These are phyloP conservation scores for Pulveroboletus frians DNA, from an alignment of 768 basidiomycete genomes.

Conservation along the genomic window DNA sequence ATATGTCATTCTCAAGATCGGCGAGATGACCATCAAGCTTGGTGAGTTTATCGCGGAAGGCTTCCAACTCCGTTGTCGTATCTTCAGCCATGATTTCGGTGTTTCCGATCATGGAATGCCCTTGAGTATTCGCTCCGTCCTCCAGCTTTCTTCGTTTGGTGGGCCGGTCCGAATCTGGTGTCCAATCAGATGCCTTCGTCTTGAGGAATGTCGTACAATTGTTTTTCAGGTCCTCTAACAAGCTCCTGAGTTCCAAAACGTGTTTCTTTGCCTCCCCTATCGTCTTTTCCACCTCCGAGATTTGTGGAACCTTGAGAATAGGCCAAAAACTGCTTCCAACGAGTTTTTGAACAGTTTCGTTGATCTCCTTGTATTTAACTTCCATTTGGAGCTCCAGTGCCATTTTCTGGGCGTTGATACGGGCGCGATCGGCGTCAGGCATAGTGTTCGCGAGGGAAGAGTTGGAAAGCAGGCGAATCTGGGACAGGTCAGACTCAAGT, in stretches of 20 bases:
- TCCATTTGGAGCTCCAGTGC: constrained; percentile 21
- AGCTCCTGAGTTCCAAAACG: constrained; percentile 27
- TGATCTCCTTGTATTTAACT: constrained; percentile 32
- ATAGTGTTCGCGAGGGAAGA: constrained; percentile 24
- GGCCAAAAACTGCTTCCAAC: constrained; percentile 39
- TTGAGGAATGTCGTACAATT: constrained; percentile 21
- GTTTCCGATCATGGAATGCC: neutral
- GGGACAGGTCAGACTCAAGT: constrained; percentile 32
- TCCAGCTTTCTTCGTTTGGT: constrained; percentile 26
- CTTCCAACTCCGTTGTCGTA: constrained; percentile 20
- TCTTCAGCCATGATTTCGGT: neutral
- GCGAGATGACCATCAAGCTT: constrained; percentile 26
- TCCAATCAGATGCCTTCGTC: constrained; percentile 7
- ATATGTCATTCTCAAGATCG: constrained; percentile 35
- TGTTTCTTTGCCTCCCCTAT: constrained; percentile 26
- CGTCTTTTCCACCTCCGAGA: constrained; percentile 22
- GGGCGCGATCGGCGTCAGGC: constrained; percentile 21
- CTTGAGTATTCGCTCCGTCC: constrained; percentile 1
- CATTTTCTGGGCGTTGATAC: constrained; percentile 21
- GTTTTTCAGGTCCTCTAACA: constrained; percentile 20
- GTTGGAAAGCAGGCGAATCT: constrained; percentile 19
- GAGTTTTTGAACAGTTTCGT: constrained; percentile 26
- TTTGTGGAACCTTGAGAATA: constrained; percentile 22
- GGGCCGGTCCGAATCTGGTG: constrained; percentile 21
- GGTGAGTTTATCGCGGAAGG: constrained; percentile 26